Evolutionary conservation across 306 rosid genomes (phyloP), one percentile per base, ranked within the genome.

Genomic region (Cicer bijugum): DNA sequence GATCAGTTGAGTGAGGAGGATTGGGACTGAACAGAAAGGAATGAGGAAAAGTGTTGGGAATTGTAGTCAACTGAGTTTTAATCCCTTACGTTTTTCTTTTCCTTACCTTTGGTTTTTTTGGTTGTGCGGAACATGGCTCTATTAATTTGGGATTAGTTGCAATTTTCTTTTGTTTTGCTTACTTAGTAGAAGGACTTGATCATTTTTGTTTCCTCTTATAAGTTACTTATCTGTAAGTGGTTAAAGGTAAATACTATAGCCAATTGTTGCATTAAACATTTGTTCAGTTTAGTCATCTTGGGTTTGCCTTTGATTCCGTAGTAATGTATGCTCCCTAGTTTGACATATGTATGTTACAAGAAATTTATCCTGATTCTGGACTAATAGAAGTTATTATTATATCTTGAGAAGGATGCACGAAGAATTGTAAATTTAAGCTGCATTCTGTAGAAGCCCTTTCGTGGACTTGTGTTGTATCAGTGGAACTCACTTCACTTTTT

Each of bases 1-100:
- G 78, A 86, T 82, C 88, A 88, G 46, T 48, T 91, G 84, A 62
- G 53, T 28, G 98, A 91, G 33, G 91, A 89, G 37, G 98, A 94
- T 69, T 94, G 97, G 97, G 97, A 94, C 0, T 94, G 80, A 88
- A 15, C 43, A 1, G 66, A 33, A 57, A 11, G 37, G 43, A 28
- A 28, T 28, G 35, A 28, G 43, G 12, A 33, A 33, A 59, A 35
- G 66, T 59, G 12, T 7, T 59, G 35, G 66, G 66, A 59, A 59
- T 59, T 59, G 16, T 59, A 59, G 66, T 59, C 66, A 59, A 59
- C 6, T 59, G 43, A 59, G 66, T 59, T 59, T 59, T 5, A 12
- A 35, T 38, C 66, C 2, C 2, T 33, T 33, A 33, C n/a, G 9
- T 7, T 1, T 3, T 59, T 12, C 16, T 59, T 28, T 28, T 59